These are phyloP conservation scores for Ascomycota sp. DNA, from an alignment of 2,329 filamentous ascomycete species.

Conservation along the genomic window DNA sequence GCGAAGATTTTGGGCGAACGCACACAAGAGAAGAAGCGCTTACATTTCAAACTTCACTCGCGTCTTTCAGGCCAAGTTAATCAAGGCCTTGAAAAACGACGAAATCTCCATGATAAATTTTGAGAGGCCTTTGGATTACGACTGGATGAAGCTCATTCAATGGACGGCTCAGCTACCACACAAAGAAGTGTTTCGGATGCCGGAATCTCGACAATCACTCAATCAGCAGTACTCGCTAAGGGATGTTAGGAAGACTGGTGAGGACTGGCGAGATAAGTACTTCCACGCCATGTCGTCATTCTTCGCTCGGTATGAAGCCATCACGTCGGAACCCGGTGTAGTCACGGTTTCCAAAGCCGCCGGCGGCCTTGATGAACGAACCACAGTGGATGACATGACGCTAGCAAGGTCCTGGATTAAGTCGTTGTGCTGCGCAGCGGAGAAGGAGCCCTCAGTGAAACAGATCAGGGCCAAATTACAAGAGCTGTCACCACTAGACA, in stretches of 20 bases:
- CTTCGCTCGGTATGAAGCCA: constrained; percentile 32
- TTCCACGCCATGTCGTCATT: constrained; percentile 30
- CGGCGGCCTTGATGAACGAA: not conserved
- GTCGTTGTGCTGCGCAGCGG: constrained; percentile 31
- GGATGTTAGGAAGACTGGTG: constrained; percentile 9
- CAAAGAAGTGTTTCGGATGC: constrained; percentile 24
- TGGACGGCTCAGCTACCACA: constrained; percentile 38
- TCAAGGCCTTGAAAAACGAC: constrained; percentile 40
- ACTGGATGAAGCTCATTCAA: constrained; percentile 42
- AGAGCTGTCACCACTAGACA: constrained; percentile 20
- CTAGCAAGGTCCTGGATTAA: constrained; percentile 37
- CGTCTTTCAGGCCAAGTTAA: constrained; percentile 42
- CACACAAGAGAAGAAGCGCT: constrained; percentile 26
- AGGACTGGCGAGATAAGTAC: constrained; percentile 34
- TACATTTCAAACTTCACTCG: constrained; percentile 31
- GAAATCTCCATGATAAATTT: constrained; percentile 40
- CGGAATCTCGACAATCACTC: constrained; percentile 21
- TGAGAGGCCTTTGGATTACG: constrained; percentile 38
- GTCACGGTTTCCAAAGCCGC: constrained; percentile 6
- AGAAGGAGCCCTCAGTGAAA: constrained; percentile 23
- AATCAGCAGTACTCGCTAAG: constrained; percentile 19
- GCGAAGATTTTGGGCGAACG: constrained; percentile 29
- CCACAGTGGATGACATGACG: constrained; percentile 9
- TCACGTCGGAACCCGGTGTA: constrained; percentile 24
- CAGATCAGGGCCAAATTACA: constrained; percentile 28